phyloP scores from a whole-genome alignment of 129 eudicot genomes.

The Tagetes erecta region DNA sequence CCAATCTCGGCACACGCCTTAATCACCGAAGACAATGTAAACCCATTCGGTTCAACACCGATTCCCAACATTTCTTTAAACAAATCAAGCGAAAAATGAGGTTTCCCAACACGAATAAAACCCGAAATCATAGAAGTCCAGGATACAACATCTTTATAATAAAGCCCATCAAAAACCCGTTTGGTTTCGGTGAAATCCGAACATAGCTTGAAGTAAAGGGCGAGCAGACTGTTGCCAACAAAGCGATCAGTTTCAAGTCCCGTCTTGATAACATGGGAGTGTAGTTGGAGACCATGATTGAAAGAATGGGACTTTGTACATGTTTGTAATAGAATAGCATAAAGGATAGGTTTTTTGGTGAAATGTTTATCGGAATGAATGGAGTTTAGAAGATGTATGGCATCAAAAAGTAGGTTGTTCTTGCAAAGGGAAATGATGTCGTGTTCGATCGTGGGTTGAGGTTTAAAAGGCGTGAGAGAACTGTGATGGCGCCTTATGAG shows the following conservation, averaged over 20 bases:
- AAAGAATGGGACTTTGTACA: constrained; percentile 45
- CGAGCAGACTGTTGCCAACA: constrained; percentile 77
- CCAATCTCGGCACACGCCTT: constrained; percentile 70
- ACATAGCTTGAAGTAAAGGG: constrained; percentile 71
- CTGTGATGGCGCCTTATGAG: constrained; percentile 41
- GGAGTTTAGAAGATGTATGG: constrained; percentile 52
- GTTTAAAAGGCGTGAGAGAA: constrained; percentile 22
- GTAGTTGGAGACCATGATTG: constrained; percentile 61
- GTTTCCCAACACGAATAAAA: constrained; percentile 51
- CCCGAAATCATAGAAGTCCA: constrained; percentile 90
- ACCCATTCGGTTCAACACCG: constrained; percentile 68
- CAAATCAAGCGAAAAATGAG: constrained; percentile 40
- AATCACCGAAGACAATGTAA: constrained; percentile 73
- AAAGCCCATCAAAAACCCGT: constrained; percentile 56
- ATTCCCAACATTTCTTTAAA: constrained; percentile 50
- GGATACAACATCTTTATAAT: constrained; percentile 63
- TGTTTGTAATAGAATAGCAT: constrained; percentile 69
- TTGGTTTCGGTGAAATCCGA: constrained; percentile 38
- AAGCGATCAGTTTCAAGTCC: constrained; percentile 68
- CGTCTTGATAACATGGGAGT: constrained; percentile 59
- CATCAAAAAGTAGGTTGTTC: constrained; percentile 48
- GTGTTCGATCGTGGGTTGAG: constrained; percentile 29
- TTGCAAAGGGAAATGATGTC: constrained; percentile 56
- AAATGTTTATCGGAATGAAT: constrained; percentile 14
- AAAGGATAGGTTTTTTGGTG: constrained; percentile 59